Evolutionary conservation across 106 monocot genomes (phyloP), one percentile per base, ranked within the genome.

Genomic region (Agapanthus africanus): DNA sequence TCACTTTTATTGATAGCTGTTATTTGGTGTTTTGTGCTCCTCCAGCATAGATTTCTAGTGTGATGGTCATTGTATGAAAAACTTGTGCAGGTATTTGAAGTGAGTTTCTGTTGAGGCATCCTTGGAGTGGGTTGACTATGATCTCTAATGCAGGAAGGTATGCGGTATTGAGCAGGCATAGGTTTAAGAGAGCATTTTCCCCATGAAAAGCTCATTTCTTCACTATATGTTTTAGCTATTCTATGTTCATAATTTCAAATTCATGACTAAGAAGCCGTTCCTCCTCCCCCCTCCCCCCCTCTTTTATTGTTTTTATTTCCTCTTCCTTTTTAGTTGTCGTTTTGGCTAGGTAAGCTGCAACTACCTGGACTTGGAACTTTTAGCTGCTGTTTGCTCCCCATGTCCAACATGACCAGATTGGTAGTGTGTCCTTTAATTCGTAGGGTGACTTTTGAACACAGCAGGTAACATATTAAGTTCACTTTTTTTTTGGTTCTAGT

Each of bases 61-160:
- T n/a, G 13, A 30, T 57, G 56, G 16, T 57, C 13, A 4, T 30
- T 30, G 28, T 57, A 30, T 57, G 56, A 57, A 57, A 57, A 57
- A 57, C 56, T 13, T 31, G 56, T 57, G 56, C 56, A 57, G 56
- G 56, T 57, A 30, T 30, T 30, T 15, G 56, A 30, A 57, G 56
- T 57, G 30, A 57, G 30, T 31, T 57, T 26, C 56, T 57, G 56
- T 30, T 30, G 30, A 30, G 21, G 56, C 56, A 31, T 57, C 56
- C 27, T 57, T 30, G 30, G 56, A 57, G 56, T 57, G 30, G 31
- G 30, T 30, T 57, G 30, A n/a, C 52, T 28, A 31, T 10, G 10
- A 11, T 57, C 56, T 57, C 30, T 28, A 31, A 13, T 57, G 56
- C 19, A 31, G 10, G 30, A 18, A 57, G 56, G 30, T 57, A 57